phyloP scores from a whole-genome alignment of 768 basidiomycete species.

The Cytidiella melzeri region DNA sequence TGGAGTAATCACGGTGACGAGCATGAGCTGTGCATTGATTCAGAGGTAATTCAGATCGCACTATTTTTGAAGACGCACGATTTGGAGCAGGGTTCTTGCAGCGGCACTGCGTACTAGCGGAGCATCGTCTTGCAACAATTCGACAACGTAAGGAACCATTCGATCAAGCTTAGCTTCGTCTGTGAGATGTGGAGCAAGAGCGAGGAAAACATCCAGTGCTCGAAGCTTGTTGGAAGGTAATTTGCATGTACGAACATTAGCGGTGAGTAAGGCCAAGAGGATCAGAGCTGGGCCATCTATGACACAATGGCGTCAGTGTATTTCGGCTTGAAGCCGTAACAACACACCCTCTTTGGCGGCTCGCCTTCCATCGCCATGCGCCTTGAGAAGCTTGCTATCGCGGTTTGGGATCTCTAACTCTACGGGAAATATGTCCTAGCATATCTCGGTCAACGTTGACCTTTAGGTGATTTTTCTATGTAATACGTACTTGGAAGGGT shows the following conservation, averaged over 20 bases:
- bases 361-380: constrained; percentile 28
- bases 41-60: not conserved
- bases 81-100: constrained; percentile 73
- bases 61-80: constrained; percentile 43
- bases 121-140: constrained; percentile 80
- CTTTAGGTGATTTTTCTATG: too few relatives aligned
- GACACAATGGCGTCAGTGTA: too few relatives aligned
- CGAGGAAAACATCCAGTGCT: constrained; percentile 82
- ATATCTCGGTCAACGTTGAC: too few relatives aligned
- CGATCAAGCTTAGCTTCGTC: constrained; percentile 96
- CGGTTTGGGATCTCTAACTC: constrained; percentile 65
- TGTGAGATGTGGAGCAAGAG: constrained; percentile 72
- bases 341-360: constrained; percentile 59
- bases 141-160: constrained; percentile 87
- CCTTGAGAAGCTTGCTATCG: constrained; percentile 42
- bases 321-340: too few relatives aligned
- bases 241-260: constrained; percentile 83
- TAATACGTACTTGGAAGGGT: constrained; percentile 50
- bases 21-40: constrained; percentile 33
- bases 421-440: constrained; percentile 75
- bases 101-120: constrained; percentile 79
- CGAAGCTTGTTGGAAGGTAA: constrained; percentile 83
- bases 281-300: constrained; percentile 86
- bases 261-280: constrained; percentile 78
- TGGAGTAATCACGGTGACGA: constrained; percentile 67